Evolutionary conservation across 306 rosid species (phyloP).

Genomic region (Gillenia trifoliata): DNA sequence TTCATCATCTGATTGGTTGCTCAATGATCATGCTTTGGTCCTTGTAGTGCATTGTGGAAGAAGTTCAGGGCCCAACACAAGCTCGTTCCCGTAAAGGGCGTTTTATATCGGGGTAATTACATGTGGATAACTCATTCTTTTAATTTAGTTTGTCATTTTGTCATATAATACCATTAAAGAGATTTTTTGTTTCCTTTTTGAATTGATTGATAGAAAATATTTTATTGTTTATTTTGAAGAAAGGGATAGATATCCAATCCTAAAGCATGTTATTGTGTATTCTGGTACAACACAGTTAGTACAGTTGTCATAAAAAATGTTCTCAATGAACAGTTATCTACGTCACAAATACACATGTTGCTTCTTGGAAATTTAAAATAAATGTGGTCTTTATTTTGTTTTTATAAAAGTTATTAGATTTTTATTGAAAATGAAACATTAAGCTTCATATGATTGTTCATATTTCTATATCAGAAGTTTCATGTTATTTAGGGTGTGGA

Average conservation of each 20-base stretch:
- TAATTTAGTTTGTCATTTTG: constrained; percentile 1
- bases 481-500: background rate
- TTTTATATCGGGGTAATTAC: constrained; percentile 78
- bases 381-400: background rate
- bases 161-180: background rate
- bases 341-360: background rate
- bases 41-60: constrained; percentile 92
- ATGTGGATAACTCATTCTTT: constrained; percentile 1
- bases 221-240: background rate
- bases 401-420: background rate
- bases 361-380: background rate
- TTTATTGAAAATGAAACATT: background rate
- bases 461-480: background rate
- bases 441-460: background rate
- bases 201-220: constrained; percentile 1
- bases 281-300: background rate
- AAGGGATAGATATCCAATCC: background rate
- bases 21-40: constrained; percentile 24
- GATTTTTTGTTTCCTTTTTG: background rate
- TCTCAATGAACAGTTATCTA: background rate
- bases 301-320: background rate
- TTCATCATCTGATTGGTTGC: constrained; percentile 1
- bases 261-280: background rate
- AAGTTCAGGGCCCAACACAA: constrained; percentile 86
- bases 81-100: constrained; percentile 89